These are phyloP conservation scores for Cyberlindnera saturnus DNA, from an alignment of 805 yeast species.

Conservation along the genomic window DNA sequence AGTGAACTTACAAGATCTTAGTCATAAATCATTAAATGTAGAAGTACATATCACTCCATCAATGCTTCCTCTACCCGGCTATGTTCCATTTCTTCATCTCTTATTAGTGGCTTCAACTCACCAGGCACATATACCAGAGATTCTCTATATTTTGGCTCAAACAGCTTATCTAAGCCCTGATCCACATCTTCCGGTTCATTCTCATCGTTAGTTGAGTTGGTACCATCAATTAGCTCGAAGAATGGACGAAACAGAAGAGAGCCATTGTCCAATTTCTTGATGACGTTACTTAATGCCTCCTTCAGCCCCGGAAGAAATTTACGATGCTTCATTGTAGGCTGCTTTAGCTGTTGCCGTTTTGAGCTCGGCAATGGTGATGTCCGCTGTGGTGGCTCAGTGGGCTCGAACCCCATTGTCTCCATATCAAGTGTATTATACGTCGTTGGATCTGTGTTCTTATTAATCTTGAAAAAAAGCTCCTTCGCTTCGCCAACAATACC, in stretches of 20 bases:
- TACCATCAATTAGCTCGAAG: slow-evolving; percentile 17
- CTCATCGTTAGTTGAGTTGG: background rate
- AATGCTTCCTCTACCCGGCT: slow-evolving; percentile 13
- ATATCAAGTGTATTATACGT: slow-evolving; percentile 2
- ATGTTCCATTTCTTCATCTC: slow-evolving; percentile 14
- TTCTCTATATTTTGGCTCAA: background rate
- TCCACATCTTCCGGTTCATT: background rate
- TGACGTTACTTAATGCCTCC: slow-evolving; percentile 18
- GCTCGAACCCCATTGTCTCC: background rate
- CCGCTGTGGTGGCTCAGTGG: background rate
- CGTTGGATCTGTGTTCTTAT: slow-evolving; percentile 11
- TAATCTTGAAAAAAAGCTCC: slow-evolving; percentile 42
- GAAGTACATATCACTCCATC: slow-evolving; percentile 2
- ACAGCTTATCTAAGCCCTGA: background rate
- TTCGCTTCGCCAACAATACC: slow-evolving; percentile 59
- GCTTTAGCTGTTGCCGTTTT: background rate
- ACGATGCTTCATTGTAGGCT: slow-evolving; percentile 6
- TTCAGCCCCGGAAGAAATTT: slow-evolving; percentile 20
- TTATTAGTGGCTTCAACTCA: slow-evolving; percentile 11
- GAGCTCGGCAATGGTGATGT: background rate
- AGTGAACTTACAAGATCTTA: too few species aligned
- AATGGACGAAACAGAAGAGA: slow-evolving; percentile 20
- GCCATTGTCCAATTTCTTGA: slow-evolving; percentile 22
- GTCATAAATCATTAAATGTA: too few species aligned
- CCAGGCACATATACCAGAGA: slow-evolving; percentile 11